phyloP scores from a whole-genome alignment of 495 filamentous ascomycete genomes.

The Talaromyces wortmannii region DNA sequence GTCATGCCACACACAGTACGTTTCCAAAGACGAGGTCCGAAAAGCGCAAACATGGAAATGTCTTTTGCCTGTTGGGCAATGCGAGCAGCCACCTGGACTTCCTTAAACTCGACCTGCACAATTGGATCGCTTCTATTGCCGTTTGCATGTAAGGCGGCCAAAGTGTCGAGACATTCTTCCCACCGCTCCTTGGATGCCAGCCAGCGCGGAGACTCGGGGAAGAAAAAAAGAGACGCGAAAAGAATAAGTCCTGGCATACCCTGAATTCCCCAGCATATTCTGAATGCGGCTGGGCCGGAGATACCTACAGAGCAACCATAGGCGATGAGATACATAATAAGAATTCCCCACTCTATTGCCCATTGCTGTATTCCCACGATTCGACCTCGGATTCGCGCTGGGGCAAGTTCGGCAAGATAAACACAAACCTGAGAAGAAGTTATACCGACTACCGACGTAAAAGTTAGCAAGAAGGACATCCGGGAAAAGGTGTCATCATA shows the following conservation, averaged over 20 bases:
- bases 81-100: conserved; percentile 58
- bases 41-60: neutral
- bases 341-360: conserved; percentile 66
- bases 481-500: too few species aligned
- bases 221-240: conserved; percentile 58
- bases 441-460: conserved; percentile 46
- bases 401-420: conserved; percentile 70
- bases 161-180: conserved; percentile 58
- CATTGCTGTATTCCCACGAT: conserved; percentile 72
- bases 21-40: conserved; percentile 49
- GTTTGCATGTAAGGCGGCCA: conserved; percentile 64
- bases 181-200: conserved; percentile 60
- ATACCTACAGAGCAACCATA: conserved; percentile 57
- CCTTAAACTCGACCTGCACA: conserved; percentile 67
- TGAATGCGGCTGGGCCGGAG: conserved; percentile 55
- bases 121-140: conserved; percentile 59
- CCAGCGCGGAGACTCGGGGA: conserved; percentile 69
- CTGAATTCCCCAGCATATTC: conserved; percentile 68
- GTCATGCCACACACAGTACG: conserved; percentile 59
- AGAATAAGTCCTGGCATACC: conserved; percentile 60
- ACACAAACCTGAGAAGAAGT: conserved; percentile 76
- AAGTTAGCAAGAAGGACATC: too few species aligned
- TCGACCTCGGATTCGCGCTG: conserved; percentile 57
- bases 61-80: conserved; percentile 36
- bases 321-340: conserved; percentile 55